Evolutionary conservation across 2,329 filamentous ascomycete genomes (phyloP).

Genomic region (Exophiala xenobiotica): DNA sequence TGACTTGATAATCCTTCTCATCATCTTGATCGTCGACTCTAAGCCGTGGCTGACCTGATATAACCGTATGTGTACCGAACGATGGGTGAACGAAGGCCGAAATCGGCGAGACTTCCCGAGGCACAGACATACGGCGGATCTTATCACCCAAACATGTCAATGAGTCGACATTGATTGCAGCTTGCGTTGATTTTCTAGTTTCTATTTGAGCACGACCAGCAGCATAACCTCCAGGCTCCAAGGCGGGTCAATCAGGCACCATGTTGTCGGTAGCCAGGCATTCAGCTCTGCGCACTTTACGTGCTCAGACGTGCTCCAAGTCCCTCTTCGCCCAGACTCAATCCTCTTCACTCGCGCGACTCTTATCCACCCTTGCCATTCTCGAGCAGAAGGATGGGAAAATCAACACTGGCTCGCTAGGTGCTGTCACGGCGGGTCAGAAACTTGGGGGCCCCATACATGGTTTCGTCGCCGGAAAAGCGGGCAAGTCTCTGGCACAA

Average conservation of each 20-base stretch:
- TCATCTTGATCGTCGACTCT: too few relatives aligned
- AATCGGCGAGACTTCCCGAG: too few relatives aligned
- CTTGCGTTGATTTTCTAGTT: neutral
- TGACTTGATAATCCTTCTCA: too few relatives aligned
- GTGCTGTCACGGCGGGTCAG: slow-evolving; percentile 79
- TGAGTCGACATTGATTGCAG: neutral
- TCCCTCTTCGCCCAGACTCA: slow-evolving; percentile 40
- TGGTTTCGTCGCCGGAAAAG: slow-evolving; percentile 80
- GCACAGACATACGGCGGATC: too few relatives aligned
- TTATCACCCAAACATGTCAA: too few relatives aligned
- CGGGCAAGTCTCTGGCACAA: slow-evolving; percentile 68
- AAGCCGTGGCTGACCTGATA: too few relatives aligned
- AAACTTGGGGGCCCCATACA: slow-evolving; percentile 84
- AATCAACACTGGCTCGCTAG: slow-evolving; percentile 77
- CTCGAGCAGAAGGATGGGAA: slow-evolving; percentile 91
- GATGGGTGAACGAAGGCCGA: too few relatives aligned
- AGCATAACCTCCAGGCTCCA: neutral
- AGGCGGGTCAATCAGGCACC: slow-evolving; percentile 1
- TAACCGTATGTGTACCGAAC: too few relatives aligned
- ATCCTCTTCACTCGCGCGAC: slow-evolving; percentile 60
- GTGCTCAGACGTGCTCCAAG: slow-evolving; percentile 44
- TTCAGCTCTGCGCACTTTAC: slow-evolving; percentile 44
- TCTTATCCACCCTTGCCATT: slow-evolving; percentile 84
- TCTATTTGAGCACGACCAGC: neutral
- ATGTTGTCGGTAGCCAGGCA: slow-evolving; percentile 30